Conservation (phyloP, 2,329 filamentous ascomycete species). For the Ophiostoma novo-ulmi region DNA sequence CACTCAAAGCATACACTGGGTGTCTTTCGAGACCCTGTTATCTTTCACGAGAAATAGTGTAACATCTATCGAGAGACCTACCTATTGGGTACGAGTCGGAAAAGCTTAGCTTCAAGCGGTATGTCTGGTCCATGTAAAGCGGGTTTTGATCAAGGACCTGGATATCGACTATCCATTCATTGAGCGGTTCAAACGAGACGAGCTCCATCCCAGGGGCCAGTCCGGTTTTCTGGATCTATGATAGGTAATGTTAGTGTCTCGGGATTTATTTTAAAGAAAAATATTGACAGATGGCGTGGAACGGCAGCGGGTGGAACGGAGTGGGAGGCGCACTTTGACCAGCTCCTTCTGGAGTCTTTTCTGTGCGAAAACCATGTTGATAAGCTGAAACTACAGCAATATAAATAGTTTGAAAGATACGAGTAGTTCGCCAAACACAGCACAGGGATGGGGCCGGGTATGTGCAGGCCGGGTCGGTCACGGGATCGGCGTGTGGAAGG, state of each 20-base stretch:
- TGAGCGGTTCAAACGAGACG: constrained; percentile 72
- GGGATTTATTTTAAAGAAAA: neutral
- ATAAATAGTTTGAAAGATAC: neutral
- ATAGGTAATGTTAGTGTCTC: neutral
- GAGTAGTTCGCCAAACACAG: neutral
- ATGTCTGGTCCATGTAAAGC: constrained; percentile 73
- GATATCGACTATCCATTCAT: constrained; percentile 92
- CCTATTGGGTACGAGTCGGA: constrained; percentile 82
- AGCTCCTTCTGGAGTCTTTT: constrained; percentile 55
- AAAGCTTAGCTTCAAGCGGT: constrained; percentile 84
- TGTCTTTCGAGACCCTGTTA: neutral
- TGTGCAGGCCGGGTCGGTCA: constrained; percentile 8
- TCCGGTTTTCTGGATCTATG: constrained; percentile 48
- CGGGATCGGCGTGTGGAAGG: constrained; percentile 7
- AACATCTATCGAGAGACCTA: constrained; percentile 37
- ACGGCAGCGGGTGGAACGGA: neutral
- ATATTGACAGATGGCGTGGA: neutral
- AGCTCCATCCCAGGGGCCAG: constrained; percentile 69
- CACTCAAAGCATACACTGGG: neutral
- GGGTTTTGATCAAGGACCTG: constrained; percentile 85
- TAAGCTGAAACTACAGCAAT: neutral
- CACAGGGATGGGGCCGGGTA: neutral
- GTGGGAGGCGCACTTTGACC: constrained; percentile 43
- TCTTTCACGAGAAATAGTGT: neutral
- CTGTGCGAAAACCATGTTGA: constrained; percentile 40